Percentiles rank a stretch among this genome's conserved stretches.
Evolutionary conservation across 1,139 yeast genomes (phyloP).

Genomic region (Pichia sp.): DNA sequence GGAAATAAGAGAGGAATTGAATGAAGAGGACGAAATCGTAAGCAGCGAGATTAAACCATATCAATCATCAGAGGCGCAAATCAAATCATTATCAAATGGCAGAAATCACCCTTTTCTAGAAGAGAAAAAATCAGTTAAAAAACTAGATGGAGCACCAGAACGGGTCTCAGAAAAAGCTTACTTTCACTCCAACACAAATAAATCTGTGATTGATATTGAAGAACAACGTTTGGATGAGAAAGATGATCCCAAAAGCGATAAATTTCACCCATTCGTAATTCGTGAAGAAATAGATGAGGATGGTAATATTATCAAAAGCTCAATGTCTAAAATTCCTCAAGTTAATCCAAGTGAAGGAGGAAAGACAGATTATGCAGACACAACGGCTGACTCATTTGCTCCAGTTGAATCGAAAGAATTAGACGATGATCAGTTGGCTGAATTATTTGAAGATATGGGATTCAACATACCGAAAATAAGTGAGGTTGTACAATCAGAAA

Average conservation of each 20-base stretch:
- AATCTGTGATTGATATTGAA: neutral
- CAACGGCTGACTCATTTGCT: neutral
- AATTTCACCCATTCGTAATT: slow-evolving; percentile 58
- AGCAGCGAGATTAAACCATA: slow-evolving; percentile 37
- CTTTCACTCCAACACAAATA: neutral
- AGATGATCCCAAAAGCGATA: neutral
- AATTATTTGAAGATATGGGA: slow-evolving; percentile 51
- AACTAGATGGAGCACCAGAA: no score
- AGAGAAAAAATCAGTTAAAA: no score
- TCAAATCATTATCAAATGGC: slow-evolving; percentile 12
- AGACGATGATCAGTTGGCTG: slow-evolving; percentile 39
- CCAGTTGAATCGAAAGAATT: slow-evolving; percentile 10
- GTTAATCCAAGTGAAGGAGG: slow-evolving; percentile 5
- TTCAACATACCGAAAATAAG: slow-evolving; percentile 10
- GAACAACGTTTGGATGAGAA: neutral
- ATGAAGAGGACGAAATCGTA: slow-evolving; percentile 70
- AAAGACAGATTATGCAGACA: slow-evolving; percentile 12
- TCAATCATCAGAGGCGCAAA: slow-evolving; percentile 12
- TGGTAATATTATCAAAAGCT: slow-evolving; percentile 42
- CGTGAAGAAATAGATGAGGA: slow-evolving; percentile 78
- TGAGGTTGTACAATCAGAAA: neutral
- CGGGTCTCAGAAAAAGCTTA: neutral
- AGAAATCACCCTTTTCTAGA: neutral
- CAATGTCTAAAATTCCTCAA: slow-evolving; percentile 20
- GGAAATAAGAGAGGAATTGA: slow-evolving; percentile 84